Evolutionary conservation across 805 yeast species (phyloP).

Genomic region (Naumovozyma dairenensis): DNA sequence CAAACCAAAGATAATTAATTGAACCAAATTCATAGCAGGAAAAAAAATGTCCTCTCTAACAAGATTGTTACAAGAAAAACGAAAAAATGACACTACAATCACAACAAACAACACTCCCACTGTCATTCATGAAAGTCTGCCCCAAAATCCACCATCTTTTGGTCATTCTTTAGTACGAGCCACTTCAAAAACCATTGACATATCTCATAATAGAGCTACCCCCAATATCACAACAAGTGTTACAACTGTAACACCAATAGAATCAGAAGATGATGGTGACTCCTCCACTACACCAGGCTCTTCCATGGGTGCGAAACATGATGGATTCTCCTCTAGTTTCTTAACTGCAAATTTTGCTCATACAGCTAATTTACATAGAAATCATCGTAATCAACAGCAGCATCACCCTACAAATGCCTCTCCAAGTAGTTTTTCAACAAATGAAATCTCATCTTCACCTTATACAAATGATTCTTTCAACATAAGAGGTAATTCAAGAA

Average conservation of each 20-base stretch:
- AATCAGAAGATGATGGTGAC: slow-evolving; percentile 15
- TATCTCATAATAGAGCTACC: slow-evolving; percentile 8
- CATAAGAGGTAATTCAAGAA: slow-evolving; percentile 4
- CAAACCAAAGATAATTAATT: too few species aligned
- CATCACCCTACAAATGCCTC: slow-evolving; percentile 3
- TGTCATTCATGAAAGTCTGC: too few species aligned
- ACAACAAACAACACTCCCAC: slow-evolving; percentile 2
- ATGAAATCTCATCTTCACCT: slow-evolving; percentile 41
- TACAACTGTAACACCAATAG: slow-evolving; percentile 24
- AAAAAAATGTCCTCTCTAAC: slow-evolving; percentile 27
- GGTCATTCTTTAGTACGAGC: slow-evolving; percentile 7
- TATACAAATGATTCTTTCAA: slow-evolving; percentile 94
- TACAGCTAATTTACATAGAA: slow-evolving; percentile 25
- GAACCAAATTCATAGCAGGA: too few species aligned
- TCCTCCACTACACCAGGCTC: slow-evolving; percentile 8
- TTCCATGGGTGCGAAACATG: slow-evolving; percentile 3
- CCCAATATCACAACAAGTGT: slow-evolving; percentile 17
- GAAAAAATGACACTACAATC: slow-evolving; percentile 8
- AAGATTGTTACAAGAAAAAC: slow-evolving; percentile 25
- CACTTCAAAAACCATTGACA: slow-evolving; percentile 11
- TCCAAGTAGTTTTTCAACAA: background rate
- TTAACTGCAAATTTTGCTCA: slow-evolving; percentile 29
- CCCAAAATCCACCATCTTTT: background rate
- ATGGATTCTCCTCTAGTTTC: slow-evolving; percentile 23
- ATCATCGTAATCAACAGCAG: slow-evolving; percentile 9